Base-by-base conservation (phyloP, 345 rosid genomes). In the Diplotaxis tenuifolia region DNA sequence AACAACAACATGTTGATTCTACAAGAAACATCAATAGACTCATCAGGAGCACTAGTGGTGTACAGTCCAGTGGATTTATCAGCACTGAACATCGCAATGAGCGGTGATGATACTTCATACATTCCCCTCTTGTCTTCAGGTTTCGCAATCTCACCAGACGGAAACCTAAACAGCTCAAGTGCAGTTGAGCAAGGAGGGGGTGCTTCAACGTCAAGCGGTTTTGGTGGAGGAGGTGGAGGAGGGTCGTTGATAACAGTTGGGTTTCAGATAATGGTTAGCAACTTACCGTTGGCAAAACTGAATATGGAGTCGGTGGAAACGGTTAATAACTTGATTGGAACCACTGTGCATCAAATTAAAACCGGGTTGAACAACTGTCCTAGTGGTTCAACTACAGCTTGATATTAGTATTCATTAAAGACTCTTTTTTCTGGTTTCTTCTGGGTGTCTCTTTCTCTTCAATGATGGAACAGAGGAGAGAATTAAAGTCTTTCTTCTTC, bases 51-150 rank as follows among this genome's bases (percentile, higher is more conserved):
- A 10, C 81, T 92, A 0, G 86, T 95, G 29, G 89, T 92, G 9
- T 92, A 92, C 65, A 88, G 98, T 76, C 96, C 99, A 0, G 91
- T 95, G 27, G 99, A 95, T 70, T 81, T 92, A 64, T 80, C 93
- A 0, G 88, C 92, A 9, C 76, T 95, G 72, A 86, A 90, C 84
- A 75, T 92, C n/a, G 96, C 96, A 64, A 90, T 92, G 93, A 92
- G 86, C 19, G 99, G 98, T 0, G 98, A 90, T 61, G 99, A 95
- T 67, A 88, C 99, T 5, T 89, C 96, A 14, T 88, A 81, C 81
- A 86, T 95, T 36, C 96, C 96, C 0, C 78, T 92, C 16, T 83
- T 92, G n/a, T 94, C 99, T n/a, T 95, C 99, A 9, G 99, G 99
- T 12, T 91, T 92, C 73, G 65, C 96, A 2, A 85, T 95, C 34